Evolutionary conservation across 208 protist species (phyloP).

Genomic region (Acanthamoeba royreba): DNA sequence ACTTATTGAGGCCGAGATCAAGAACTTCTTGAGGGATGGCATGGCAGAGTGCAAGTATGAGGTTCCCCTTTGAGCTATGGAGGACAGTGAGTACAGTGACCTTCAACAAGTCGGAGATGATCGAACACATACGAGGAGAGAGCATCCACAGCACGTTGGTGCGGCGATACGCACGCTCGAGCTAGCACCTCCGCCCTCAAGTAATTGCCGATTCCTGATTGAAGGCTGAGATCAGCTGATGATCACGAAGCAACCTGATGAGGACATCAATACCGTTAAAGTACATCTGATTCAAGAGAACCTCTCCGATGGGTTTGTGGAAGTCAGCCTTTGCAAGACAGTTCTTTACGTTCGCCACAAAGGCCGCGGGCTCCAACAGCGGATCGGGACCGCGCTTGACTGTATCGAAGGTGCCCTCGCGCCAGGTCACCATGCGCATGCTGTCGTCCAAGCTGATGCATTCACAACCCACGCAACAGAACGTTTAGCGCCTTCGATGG

Average conservation of each 20-base stretch:
- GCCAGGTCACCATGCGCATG: neutral
- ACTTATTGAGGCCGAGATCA: neutral
- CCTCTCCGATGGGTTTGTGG: neutral
- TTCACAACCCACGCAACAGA: too few species aligned
- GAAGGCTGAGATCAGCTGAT: too few species aligned
- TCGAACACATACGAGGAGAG: too few species aligned
- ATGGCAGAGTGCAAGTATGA: neutral
- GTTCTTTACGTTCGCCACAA: neutral
- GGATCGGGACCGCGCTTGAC: neutral
- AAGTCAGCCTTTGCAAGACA: too few species aligned
- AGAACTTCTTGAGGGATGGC: neutral
- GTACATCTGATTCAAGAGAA: constrained; percentile 10
- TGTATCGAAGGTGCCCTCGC: neutral
- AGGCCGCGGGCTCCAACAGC: neutral
- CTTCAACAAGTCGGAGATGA: too few species aligned
- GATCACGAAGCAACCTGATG: too few species aligned
- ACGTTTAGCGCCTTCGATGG: too few species aligned
- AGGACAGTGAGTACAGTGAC: neutral
- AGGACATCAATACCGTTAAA: too few species aligned
- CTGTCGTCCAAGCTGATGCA: neutral
- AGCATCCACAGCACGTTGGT: neutral
- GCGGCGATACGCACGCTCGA: neutral
- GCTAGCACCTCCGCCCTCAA: neutral
- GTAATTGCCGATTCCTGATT: constrained; percentile 45
- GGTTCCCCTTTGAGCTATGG: neutral